Evolutionary conservation across 2,329 filamentous ascomycete genomes (phyloP), one percentile per base, ranked within the genome.

Genomic region (Pseudopithomyces maydicus): DNA sequence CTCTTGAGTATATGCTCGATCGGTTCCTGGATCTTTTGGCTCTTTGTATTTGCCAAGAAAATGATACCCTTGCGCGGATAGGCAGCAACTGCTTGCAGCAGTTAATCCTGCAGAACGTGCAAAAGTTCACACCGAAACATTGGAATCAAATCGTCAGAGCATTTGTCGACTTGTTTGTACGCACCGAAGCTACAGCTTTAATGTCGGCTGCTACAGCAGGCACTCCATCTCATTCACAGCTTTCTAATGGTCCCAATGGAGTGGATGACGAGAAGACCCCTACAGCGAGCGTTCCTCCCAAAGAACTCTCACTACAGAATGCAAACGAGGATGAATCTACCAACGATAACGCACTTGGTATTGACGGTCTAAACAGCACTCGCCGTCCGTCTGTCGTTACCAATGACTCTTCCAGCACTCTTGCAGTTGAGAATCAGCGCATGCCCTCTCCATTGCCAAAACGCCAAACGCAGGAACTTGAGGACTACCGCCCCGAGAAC

Each of bases 51-150:
- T 98, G 94, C 74, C 95, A 99, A 76, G 95, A 99, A 74, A 99
- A 99, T 68, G 95, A 99, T 71, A 99, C 96, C 0, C 94, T 99
- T 63, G 96, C 95, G 2, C 87, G 96, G 22, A 99, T 99, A 68
- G 95, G 95, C 51, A 98, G 94, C 80, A 99, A 99, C 73, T 99
- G 96, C 73, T 79, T 99, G 52, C 95, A 99, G 74, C 94, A 98
- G 73, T 81, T 99, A 43, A 97, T 99, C 57, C 77, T 99, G 42
- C 94, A 98, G 73, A 99, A 99, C 66, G 95, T 99, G 10, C 88
- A 86, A 59, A 98, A 98, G 74, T 97, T 99, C 77, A 87, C 84
- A 20, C 82, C 87, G 1, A 86, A 89, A 53, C 94, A 99, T 74
- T 99, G 95, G 95, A 84, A 88, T 42, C 92, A 97, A 79, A 92